Base-by-base conservation (phyloP, 177 flowering plant species). In the Vitis hybrid region DNA sequence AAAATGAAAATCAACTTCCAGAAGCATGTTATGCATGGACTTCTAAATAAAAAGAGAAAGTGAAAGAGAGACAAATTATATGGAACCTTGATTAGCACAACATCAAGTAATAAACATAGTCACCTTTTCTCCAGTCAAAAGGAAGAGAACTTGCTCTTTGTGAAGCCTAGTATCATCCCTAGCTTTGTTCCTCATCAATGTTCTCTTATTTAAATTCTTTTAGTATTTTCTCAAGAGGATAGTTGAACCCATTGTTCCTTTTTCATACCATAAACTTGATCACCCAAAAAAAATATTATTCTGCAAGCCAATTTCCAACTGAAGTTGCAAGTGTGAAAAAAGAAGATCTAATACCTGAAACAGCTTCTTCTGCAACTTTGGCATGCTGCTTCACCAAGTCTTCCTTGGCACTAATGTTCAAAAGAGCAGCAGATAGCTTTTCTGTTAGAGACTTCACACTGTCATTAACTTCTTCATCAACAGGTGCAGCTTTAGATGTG, bases 361-460 rank as follows among this genome's bases (percentile, higher is more conserved):
- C 90, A 69, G 95, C 95, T 81, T 90, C 95, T 79, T 90, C 92
- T 51, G 95, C 91, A 79, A 90, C 95, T 80, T 86, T 89, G 31
- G 89, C 86, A 80, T 90, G 92, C 73, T 90, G 91, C 73, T 87
- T 89, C 15, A 83, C 92, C 55, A 85, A 70, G 38, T 80, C 82
- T 19, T 89, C 95, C 80, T 90, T 86, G n/a, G 80, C 74, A 68
- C 79, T 81, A 60, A 85, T 75, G 76, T 86, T 88, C 38, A 85
- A 64, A 28, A 83, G 76, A 53, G 91, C 86, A 64, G 79, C 78
- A 28, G 86, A 77, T n/a, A 89, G 79, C 68, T 82, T 82, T 38
- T 86, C 83, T 52, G 70, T 79, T n/a, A 89, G 65, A 6, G 59
- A 69, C 71, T 76, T 74, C 15, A 76, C 72, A 52, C 31, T 62